Percentiles rank a stretch among this genome's conserved stretches.
phyloP scores from a whole-genome alignment of 1,139 yeast genomes.

The Yamadazyma buinensis region DNA sequence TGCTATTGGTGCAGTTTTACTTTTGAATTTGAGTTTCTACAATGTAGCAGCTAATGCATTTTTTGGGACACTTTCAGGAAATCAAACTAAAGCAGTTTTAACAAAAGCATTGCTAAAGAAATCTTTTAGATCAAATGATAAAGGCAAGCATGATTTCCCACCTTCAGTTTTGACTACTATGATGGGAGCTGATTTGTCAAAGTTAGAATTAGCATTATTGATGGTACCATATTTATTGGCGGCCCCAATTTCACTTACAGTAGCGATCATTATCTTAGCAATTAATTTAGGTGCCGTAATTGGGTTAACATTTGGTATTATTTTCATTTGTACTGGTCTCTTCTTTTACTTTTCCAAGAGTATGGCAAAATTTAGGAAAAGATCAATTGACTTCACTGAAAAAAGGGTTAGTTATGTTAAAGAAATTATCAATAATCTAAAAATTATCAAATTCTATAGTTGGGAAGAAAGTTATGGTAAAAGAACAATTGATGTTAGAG shows the following conservation, averaged over 20 bases:
- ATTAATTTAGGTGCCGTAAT: slow-evolving; percentile 32
- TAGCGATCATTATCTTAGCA: slow-evolving; percentile 29
- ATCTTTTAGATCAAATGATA: slow-evolving; percentile 57
- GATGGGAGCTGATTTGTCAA: slow-evolving; percentile 35
- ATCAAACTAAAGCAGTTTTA: slow-evolving; percentile 61
- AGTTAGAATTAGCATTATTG: slow-evolving; percentile 33
- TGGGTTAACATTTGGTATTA: slow-evolving; percentile 28
- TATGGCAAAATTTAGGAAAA: slow-evolving; percentile 23
- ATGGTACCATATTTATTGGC: slow-evolving; percentile 26
- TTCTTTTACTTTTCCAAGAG: slow-evolving; percentile 14
- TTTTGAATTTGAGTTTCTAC: slow-evolving; percentile 17
- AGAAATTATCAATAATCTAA: slow-evolving; percentile 34
- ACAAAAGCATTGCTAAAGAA: slow-evolving; percentile 66
- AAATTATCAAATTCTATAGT: slow-evolving; percentile 42
- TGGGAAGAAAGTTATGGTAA: slow-evolving; percentile 67
- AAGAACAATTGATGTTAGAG: slow-evolving; percentile 44
- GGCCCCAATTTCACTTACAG: slow-evolving; percentile 27
- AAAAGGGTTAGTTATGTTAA: slow-evolving; percentile 29
- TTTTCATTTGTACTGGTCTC: slow-evolving; percentile 25
- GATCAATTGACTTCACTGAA: slow-evolving; percentile 30
- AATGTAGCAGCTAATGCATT: slow-evolving; percentile 16
- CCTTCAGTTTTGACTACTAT: slow-evolving; percentile 63
- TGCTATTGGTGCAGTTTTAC: slow-evolving; percentile 26
- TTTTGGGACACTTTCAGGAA: slow-evolving; percentile 45
- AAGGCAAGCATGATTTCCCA: slow-evolving; percentile 57